phyloP scores from a whole-genome alignment of 345 rosid genomes.

The Leavenworthia alabamica region DNA sequence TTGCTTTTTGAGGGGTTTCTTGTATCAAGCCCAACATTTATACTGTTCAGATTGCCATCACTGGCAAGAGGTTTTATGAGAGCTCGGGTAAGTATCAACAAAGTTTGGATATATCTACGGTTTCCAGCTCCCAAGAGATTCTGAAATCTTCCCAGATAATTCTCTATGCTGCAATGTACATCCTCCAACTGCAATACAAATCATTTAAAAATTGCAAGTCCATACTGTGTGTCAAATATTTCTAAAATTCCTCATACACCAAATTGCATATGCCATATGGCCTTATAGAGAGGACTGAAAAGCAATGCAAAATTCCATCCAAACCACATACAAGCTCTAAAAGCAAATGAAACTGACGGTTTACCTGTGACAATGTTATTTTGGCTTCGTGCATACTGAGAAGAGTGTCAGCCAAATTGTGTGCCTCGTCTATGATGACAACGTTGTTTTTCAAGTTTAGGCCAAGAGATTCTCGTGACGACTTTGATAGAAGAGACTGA shows the following conservation, averaged over 20 bases:
- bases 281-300: neutral
- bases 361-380: conserved; percentile 65
- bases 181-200: conserved; percentile 55
- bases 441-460: conserved; percentile 67
- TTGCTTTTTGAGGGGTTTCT: conserved; percentile 32
- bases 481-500: conserved; percentile 84
- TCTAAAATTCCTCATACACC: neutral
- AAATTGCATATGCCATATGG: neutral
- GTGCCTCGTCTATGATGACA: conserved; percentile 92
- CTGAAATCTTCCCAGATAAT: conserved; percentile 64
- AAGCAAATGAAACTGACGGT: conserved; percentile 5
- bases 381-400: conserved; percentile 80
- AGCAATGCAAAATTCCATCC: neutral
- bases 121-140: conserved; percentile 77
- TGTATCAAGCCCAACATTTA: conserved; percentile 28
- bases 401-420: conserved; percentile 93
- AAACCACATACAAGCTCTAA: neutral
- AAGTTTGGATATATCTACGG: conserved; percentile 86
- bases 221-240: neutral
- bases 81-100: conserved; percentile 62
- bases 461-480: conserved; percentile 90
- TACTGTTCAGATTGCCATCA: conserved; percentile 31
- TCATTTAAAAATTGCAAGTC: neutral
- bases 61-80: conserved; percentile 47
- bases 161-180: conserved; percentile 55